Conservation (phyloP, 352 stramenopile genomes). For the Phytophthora rubi region DNA sequence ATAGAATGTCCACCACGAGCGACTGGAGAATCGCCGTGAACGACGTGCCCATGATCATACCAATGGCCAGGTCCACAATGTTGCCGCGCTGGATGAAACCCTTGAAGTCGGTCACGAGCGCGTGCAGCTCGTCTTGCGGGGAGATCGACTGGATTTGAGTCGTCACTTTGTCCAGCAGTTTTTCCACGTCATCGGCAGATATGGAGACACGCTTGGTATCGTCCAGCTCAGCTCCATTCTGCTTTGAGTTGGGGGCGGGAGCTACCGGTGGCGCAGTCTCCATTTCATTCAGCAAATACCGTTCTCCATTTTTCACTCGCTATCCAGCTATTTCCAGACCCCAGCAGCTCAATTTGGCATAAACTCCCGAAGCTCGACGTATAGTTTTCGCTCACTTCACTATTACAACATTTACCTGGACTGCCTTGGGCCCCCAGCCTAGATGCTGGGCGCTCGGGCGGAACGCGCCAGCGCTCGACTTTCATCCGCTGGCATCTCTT, state of each 20-base stretch:
- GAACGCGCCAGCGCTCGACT: constrained; percentile 25
- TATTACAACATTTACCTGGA: constrained; percentile 18
- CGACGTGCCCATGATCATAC: constrained; percentile 62
- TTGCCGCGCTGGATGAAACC: constrained; percentile 66
- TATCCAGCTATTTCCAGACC: constrained; percentile 6
- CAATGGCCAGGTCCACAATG: constrained; percentile 67
- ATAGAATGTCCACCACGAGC: constrained; percentile 66
- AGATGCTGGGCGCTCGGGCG: constrained; percentile 33
- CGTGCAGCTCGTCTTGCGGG: constrained; percentile 10
- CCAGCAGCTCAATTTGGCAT: not conserved
- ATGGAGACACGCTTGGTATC: constrained; percentile 7
- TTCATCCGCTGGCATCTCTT: constrained; percentile 31
- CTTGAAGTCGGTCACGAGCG: constrained; percentile 50
- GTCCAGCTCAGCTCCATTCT: not conserved
- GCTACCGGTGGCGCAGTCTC: not conserved
- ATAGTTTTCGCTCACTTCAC: constrained; percentile 25
- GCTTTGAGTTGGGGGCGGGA: not conserved
- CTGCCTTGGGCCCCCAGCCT: not conserved
- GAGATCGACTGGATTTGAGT: constrained; percentile 10
- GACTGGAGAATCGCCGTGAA: constrained; percentile 71
- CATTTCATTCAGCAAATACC: not conserved
- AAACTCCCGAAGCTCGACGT: constrained; percentile 1
- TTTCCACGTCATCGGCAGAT: constrained; percentile 13
- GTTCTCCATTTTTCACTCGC: not conserved
- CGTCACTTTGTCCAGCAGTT: constrained; percentile 12